Conservation (phyloP, 371 early-diverging fungal species). For the Enterospora canceri region DNA sequence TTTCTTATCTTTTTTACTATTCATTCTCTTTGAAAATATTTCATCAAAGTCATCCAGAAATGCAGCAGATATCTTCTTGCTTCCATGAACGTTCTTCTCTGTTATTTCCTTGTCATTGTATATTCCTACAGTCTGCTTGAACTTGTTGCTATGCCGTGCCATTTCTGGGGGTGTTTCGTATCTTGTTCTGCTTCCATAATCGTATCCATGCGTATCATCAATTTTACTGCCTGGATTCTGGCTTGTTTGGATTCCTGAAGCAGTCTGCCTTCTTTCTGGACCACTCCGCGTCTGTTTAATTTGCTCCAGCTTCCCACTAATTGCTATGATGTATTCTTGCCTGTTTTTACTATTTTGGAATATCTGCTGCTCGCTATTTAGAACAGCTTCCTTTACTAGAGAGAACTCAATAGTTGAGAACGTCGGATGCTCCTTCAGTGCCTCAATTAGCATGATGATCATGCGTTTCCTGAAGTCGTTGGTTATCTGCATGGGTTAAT, state of each 20-base stretch:
- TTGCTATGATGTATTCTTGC: constrained; percentile 49
- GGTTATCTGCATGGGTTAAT: constrained; percentile 11
- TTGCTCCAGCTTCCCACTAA: constrained; percentile 44
- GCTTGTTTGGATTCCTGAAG: neutral
- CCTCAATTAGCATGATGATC: constrained; percentile 44
- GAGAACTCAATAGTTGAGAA: constrained; percentile 37
- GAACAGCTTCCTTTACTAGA: constrained; percentile 50
- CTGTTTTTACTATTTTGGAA: constrained; percentile 27
- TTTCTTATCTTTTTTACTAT: neutral
- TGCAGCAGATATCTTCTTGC: too few relatives aligned
- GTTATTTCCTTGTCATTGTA: neutral
- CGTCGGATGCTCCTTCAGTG: constrained; percentile 50
- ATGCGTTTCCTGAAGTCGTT: constrained; percentile 52
- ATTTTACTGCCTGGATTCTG: neutral
- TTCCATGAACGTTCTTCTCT: neutral
- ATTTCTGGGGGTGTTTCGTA: too few relatives aligned
- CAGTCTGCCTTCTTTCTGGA: neutral
- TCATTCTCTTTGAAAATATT: too few relatives aligned
- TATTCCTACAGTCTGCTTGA: neutral
- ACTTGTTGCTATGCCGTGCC: too few relatives aligned
- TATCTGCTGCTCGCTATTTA: constrained; percentile 51
- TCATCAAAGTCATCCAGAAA: too few relatives aligned
- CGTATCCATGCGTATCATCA: neutral
- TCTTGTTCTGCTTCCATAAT: too few relatives aligned
- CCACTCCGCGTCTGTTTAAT: constrained; percentile 28